Evolutionary conservation across 1,284 basidiomycete species (phyloP).

Genomic region (Trichosporon ovoides): DNA sequence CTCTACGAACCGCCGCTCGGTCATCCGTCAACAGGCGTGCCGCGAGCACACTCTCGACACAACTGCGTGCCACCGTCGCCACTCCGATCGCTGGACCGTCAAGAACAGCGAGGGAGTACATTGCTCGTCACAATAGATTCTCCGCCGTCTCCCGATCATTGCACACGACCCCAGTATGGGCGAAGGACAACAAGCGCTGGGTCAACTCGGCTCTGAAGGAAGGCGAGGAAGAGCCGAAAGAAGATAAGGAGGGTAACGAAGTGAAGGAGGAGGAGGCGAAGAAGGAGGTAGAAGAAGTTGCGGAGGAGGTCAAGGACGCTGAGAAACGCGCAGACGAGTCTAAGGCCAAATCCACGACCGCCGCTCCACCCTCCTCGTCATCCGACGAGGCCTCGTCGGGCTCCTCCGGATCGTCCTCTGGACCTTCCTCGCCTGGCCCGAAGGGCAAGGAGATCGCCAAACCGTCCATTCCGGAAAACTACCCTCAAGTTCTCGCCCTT

Average conservation of each 20-base stretch:
- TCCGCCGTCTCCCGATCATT: slow-evolving; percentile 11
- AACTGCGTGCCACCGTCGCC: slow-evolving; percentile 1
- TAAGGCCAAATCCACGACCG: slow-evolving; percentile 9
- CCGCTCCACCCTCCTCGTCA: slow-evolving; percentile 6
- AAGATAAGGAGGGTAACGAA: slow-evolving; percentile 20
- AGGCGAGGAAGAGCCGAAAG: slow-evolving; percentile 14
- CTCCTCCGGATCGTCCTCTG: neutral
- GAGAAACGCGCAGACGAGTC: slow-evolving; percentile 4
- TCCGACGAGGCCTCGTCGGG: slow-evolving; percentile 6
- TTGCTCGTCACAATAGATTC: neutral
- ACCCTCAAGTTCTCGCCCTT: slow-evolving; percentile 90
- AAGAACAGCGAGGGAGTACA: slow-evolving; percentile 13
- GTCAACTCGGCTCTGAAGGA: slow-evolving; percentile 33
- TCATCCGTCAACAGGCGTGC: slow-evolving; percentile 11
- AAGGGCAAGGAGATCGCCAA: slow-evolving; percentile 53
- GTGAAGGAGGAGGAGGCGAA: slow-evolving; percentile 17
- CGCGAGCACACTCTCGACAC: slow-evolving; percentile 10
- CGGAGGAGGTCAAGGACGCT: slow-evolving; percentile 8
- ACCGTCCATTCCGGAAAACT: slow-evolving; percentile 76
- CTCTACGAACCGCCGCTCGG: slow-evolving; percentile 25
- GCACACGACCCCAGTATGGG: slow-evolving; percentile 23
- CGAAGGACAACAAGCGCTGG: slow-evolving; percentile 45
- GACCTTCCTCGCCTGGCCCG: slow-evolving; percentile 7
- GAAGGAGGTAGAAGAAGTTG: slow-evolving; percentile 13
- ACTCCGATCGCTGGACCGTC: slow-evolving; percentile 24